phyloP scores from a whole-genome alignment of 2,329 filamentous ascomycete genomes.

The Aspergillus fumigatiaffinis region DNA sequence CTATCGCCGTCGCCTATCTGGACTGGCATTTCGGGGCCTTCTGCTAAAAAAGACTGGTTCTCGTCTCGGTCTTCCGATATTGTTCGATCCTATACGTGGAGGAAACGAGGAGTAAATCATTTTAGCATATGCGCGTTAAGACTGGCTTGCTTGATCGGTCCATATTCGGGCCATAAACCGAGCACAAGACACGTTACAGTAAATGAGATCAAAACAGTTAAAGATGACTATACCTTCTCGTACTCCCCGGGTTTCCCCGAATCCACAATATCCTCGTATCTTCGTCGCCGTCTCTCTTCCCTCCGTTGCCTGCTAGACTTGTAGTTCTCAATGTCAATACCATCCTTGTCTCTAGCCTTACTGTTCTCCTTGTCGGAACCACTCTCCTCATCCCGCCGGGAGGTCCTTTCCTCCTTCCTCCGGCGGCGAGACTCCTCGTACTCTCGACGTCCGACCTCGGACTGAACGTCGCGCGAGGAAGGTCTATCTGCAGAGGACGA shows the following conservation, averaged over 20 bases:
- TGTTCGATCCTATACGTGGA: slow-evolving; percentile 32
- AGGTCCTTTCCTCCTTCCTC: slow-evolving; percentile 41
- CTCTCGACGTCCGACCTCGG: slow-evolving; percentile 30
- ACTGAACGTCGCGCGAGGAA: slow-evolving; percentile 30
- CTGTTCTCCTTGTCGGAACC: slow-evolving; percentile 35
- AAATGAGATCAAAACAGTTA: slow-evolving; percentile 23
- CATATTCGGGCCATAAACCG: slow-evolving; percentile 24
- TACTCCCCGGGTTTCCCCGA: slow-evolving; percentile 28
- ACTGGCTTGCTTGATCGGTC: slow-evolving; percentile 16
- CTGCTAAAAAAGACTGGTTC: slow-evolving; percentile 60
- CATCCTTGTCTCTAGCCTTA: slow-evolving; percentile 36
- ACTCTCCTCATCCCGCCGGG: slow-evolving; percentile 36
- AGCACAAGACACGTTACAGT: slow-evolving; percentile 22
- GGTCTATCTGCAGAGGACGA: slow-evolving; percentile 27
- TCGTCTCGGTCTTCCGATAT: slow-evolving; percentile 34
- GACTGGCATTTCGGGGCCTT: slow-evolving; percentile 57
- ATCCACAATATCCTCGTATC: slow-evolving; percentile 35
- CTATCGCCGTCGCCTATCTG: slow-evolving; percentile 36
- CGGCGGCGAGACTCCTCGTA: slow-evolving; percentile 40
- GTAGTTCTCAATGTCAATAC: slow-evolving; percentile 29
- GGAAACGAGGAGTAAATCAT: slow-evolving; percentile 22
- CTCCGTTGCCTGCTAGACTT: slow-evolving; percentile 30
- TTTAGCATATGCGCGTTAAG: slow-evolving; percentile 29
- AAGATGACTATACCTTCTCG: slow-evolving; percentile 38
- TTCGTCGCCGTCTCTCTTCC: slow-evolving; percentile 34